Conservation (phyloP, 2,329 filamentous ascomycete species). For the Emmonsiellopsis sp. region DNA sequence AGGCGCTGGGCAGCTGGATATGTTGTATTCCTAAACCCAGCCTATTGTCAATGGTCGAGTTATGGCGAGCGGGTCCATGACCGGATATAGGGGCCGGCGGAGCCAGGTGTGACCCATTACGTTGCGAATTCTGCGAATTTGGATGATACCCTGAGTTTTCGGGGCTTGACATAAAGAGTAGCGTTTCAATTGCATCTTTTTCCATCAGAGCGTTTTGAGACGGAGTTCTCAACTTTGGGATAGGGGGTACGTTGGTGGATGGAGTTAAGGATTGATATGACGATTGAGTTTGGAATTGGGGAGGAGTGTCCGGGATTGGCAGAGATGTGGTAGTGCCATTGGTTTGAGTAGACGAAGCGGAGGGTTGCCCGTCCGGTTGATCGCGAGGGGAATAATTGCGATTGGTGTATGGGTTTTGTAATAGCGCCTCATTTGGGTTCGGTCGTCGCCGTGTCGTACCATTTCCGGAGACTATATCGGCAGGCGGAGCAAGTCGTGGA, state of each 20-base stretch:
- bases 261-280: conserved; percentile 14
- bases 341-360: conserved; percentile 12
- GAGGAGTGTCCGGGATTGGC: conserved; percentile 24
- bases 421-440: conserved; percentile 23
- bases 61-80: conserved; percentile 12
- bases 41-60: conserved; percentile 11
- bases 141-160: conserved; percentile 38
- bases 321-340: conserved; percentile 11
- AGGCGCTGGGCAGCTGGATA: background rate
- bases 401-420: background rate
- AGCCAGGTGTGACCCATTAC: conserved; percentile 6
- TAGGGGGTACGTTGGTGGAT: conserved; percentile 9
- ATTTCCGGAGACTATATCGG: conserved; percentile 31
- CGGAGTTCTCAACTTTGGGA: conserved; percentile 24
- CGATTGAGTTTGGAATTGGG: conserved; percentile 16
- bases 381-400: conserved; percentile 17
- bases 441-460: conserved; percentile 26
- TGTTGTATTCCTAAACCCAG: background rate
- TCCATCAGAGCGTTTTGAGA: conserved; percentile 40
- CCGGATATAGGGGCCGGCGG: conserved; percentile 13
- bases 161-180: conserved; percentile 43
- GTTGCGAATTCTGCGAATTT: conserved; percentile 22
- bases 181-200: conserved; percentile 42
- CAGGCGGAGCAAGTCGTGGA: conserved; percentile 35
- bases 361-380: conserved; percentile 2